Evolutionary conservation across 108 stramenopile genomes (phyloP).

Genomic region (Aurantiochytrium sp.): DNA sequence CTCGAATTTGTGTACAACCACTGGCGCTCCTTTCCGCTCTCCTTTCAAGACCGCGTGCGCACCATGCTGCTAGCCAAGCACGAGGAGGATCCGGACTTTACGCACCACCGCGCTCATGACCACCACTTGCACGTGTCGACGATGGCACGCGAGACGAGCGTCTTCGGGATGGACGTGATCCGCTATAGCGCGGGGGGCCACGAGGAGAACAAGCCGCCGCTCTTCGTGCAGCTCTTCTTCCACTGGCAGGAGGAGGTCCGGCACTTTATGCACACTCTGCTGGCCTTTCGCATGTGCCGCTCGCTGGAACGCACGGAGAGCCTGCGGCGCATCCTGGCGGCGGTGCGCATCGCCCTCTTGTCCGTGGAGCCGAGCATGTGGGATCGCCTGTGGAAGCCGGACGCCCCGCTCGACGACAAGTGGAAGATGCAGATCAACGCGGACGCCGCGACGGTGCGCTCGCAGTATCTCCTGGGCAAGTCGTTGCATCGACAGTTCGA

Average conservation of each 20-base stretch:
- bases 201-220: background rate
- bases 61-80: background rate
- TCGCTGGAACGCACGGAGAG: background rate
- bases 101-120: background rate
- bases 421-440: background rate
- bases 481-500: conserved; percentile 18
- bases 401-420: background rate
- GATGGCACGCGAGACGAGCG: background rate
- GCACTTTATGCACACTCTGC: conserved; percentile 13
- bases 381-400: background rate
- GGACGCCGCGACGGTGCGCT: background rate
- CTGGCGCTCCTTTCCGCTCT: background rate
- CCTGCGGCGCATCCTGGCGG: background rate
- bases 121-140: background rate
- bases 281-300: conserved; percentile 17
- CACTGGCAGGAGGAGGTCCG: conserved; percentile 25
- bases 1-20: conserved; percentile 13
- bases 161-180: background rate
- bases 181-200: background rate
- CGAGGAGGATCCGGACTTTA: background rate
- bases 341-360: background rate
- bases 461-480: background rate
- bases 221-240: conserved; percentile 23
- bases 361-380: background rate
- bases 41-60: background rate